A percentile compares a stretch with the other conserved stretches of the same genome.
phyloP scores from a whole-genome alignment of 768 basidiomycete species.

The Amyloporia xantha region DNA sequence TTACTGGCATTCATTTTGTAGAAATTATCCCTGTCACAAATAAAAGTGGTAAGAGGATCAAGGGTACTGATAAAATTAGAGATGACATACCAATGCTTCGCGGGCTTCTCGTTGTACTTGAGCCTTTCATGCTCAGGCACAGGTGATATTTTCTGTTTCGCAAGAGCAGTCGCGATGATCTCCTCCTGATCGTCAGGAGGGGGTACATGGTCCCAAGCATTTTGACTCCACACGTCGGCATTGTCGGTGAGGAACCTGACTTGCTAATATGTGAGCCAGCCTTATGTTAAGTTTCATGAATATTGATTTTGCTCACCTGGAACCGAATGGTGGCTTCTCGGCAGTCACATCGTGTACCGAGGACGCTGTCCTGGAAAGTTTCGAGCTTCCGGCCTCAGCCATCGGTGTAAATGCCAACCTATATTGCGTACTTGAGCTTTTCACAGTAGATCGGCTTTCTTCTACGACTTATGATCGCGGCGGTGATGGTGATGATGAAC shows the following conservation, averaged over 20 bases:
- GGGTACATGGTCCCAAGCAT: slow-evolving; percentile 90
- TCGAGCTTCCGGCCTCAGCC: slow-evolving; percentile 2
- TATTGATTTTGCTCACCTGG: slow-evolving; percentile 37
- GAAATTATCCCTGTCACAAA: slow-evolving; percentile 73
- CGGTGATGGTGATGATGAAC: too few relatives aligned
- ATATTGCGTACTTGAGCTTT: too few relatives aligned
- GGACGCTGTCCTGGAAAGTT: slow-evolving; percentile 32
- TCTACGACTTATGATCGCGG: too few relatives aligned
- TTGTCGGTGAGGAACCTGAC: slow-evolving; percentile 63
- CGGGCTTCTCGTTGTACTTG: slow-evolving; percentile 68
- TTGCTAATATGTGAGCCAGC: neutral
- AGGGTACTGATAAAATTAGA: neutral
- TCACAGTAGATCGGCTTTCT: too few relatives aligned
- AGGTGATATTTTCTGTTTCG: slow-evolving; percentile 63
- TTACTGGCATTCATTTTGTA: slow-evolving; percentile 81
- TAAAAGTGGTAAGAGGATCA: neutral
- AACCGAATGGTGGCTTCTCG: slow-evolving; percentile 64
- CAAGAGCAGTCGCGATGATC: slow-evolving; percentile 62
- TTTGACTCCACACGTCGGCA: slow-evolving; percentile 76
- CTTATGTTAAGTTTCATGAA: neutral
- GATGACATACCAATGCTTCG: slow-evolving; percentile 56
- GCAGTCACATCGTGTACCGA: slow-evolving; percentile 57
- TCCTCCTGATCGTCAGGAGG: slow-evolving; percentile 76
- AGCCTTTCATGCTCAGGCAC: slow-evolving; percentile 68
- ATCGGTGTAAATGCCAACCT: neutral